Base-by-base conservation (phyloP, 2,329 filamentous ascomycete genomes). In the Epicoccum nigrum region DNA sequence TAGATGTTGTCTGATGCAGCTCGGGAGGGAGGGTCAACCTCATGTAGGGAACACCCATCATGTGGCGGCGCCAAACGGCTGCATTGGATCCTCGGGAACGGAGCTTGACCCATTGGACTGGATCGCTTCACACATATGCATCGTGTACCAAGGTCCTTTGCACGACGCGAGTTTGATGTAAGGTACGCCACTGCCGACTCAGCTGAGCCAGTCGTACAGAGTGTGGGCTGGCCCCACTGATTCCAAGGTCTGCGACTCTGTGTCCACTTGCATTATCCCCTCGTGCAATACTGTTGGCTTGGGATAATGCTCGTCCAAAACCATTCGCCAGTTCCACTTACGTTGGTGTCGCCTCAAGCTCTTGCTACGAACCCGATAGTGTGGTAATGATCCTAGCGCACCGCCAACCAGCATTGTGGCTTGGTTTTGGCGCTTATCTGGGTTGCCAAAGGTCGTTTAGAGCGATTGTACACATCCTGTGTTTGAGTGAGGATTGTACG, bases 141-240 rank as follows among this genome's bases (percentile, higher is more conserved):
- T 42, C 20, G 30, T 25, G 35, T 28, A 25, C 49, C 17, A 45
- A 38, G 33, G 17, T 19, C n/a, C 20, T 28, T 25, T 47, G 43
- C 38, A 47, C 23, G 17, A 43, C 38, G n/a, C 23, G 34, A 45
- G 43, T 43, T 43, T 44, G 20, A 52, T 30, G 38, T 40, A 28
- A 46, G 35, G 41, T 35, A 40, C 47, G 35, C 30, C 12, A 21
- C 12, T 31, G 23, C 19, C 27, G 42, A 31, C 25, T 15, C n/a
- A 28, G 28, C 27, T 35, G 30, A 45, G 21, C 11, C 40, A 23
- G 42, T 45, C 30, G 37, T 35, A 37, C 37, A 38, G 20, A n/a
- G 7, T 32, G 7, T 32, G 7, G 25, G n/a, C n/a, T n/a, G 13
- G 9, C 11, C 13, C 42, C 40, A 34, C 15, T 8, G 4, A 8